Evolutionary conservation across 768 basidiomycete species (phyloP), one percentile per base, ranked within the genome.

Genomic region (Chalciporus pseudorubinellus): DNA sequence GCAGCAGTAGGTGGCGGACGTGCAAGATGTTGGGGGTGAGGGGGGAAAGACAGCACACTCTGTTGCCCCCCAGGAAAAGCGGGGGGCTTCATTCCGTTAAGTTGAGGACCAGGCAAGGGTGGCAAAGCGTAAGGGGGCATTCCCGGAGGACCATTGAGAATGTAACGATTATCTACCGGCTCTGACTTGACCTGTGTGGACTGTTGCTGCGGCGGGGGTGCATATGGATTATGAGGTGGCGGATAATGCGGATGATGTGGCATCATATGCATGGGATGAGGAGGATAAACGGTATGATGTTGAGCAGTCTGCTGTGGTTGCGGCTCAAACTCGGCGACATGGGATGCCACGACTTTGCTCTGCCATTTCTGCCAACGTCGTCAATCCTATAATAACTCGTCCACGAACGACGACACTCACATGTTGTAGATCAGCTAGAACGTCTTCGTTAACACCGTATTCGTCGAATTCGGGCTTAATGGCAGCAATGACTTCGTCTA

Each of bases 391-490:
- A 10, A 28, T 42, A 16, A n/a, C 63, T 55, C 5, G 57, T 36
- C 49, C 36, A 58, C 38, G 46, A 46, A 55, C 8, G 34, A 52
- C 33, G 49, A 31, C 51, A 82, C 88, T 79, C 74, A 95, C 95
- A 58, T 83, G 82, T 73, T 95, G 92, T 50, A 99, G 76, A 45
- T 92, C 87, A 59, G 85, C 84, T 42, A 98, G 76, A 51, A 98
- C 87, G 18, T 93, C 91, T 68, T 98, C 89, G 66, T 85, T 79
- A 57, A 99, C 89, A 55, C 97, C 97, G 63, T 89, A 94, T 67
- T 95, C 93, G 68, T 98, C 95, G 73, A 98, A 99, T 68, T 98
- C 95, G 70, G 83, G 75, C 74, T 89, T 91, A 76, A 95, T 89
- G 60, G 79, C 76, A 28, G 74, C 72, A 61, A 98, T 88, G 59